Conservation (phyloP, 2,329 filamentous ascomycete genomes). For the Pseudogymnoascus sp. region DNA sequence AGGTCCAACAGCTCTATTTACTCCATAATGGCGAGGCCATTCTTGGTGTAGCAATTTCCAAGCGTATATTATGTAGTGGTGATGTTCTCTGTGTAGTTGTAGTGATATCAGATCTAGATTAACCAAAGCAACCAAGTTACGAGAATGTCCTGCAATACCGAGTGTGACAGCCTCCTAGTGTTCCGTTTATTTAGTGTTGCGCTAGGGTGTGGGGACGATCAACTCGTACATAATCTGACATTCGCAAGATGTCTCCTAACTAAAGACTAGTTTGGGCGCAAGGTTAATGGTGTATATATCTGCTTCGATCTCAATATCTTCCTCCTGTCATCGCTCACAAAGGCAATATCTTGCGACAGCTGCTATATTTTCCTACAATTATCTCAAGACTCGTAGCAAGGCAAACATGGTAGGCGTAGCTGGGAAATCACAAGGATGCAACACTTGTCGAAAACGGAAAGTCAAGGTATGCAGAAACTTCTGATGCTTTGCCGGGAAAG, state of each 20-base stretch:
- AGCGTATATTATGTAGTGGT: background rate
- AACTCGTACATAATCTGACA: constrained; percentile 11
- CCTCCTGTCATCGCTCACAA: constrained; percentile 14
- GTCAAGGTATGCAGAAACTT: constrained; percentile 15
- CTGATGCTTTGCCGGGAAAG: constrained; percentile 13
- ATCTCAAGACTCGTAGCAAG: constrained; percentile 11
- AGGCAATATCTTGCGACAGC: constrained; percentile 13
- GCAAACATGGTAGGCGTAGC: constrained; percentile 14
- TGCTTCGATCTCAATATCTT: constrained; percentile 14
- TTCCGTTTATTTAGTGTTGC: constrained; percentile 10
- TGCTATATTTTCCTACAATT: constrained; percentile 12
- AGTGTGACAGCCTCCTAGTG: background rate
- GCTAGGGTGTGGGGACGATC: constrained; percentile 12
- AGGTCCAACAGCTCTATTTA: constrained; percentile 51
- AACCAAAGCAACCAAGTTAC: constrained; percentile 13
- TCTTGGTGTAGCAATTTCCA: background rate
- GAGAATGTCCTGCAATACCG: constrained; percentile 9
- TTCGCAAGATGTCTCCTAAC: constrained; percentile 15
- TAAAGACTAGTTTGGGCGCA: constrained; percentile 11
- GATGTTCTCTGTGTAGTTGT: background rate
- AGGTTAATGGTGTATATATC: constrained; percentile 12
- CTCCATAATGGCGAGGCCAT: constrained; percentile 21
- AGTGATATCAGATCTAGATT: constrained; percentile 14
- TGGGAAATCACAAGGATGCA: constrained; percentile 14
- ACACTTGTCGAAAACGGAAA: constrained; percentile 14